A percentile compares a stretch with the other conserved stretches of the same genome.
phyloP scores from a whole-genome alignment of 768 basidiomycete species.

The Porphyrellus cyaneotinctus region DNA sequence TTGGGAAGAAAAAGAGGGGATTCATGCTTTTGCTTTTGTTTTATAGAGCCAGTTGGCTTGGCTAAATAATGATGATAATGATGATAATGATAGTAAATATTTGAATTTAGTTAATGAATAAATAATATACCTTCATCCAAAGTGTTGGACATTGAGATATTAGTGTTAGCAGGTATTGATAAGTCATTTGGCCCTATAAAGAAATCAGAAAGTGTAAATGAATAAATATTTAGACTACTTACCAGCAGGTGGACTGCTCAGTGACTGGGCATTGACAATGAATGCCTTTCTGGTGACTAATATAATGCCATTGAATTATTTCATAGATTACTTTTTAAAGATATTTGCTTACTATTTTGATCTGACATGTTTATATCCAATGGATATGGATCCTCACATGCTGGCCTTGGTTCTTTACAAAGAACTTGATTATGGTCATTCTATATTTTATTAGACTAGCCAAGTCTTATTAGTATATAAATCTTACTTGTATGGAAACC shows the following conservation, averaged over 20 bases:
- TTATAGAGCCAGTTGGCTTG: not conserved
- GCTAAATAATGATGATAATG: not conserved
- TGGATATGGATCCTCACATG: not conserved
- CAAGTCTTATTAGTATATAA: not conserved
- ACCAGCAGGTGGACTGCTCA: not conserved
- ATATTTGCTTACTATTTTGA: not conserved
- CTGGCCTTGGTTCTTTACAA: not conserved
- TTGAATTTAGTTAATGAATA: not conserved
- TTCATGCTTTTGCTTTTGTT: not conserved
- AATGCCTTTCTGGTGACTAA: not conserved
- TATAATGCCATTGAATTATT: not conserved
- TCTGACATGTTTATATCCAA: not conserved
- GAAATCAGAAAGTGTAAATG: not conserved
- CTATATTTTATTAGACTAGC: not conserved
- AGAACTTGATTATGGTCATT: not conserved
- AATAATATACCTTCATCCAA: not conserved
- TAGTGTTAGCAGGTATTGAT: not conserved
- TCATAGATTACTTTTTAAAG: not conserved
- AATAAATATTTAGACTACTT: not conserved
- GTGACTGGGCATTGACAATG: no score
- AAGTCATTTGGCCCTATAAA: not conserved
- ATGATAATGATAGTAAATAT: not conserved
- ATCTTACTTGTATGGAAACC: constrained; percentile 9
- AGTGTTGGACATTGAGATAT: not conserved
- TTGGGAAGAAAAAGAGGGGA: not conserved